Conservation (phyloP, 495 filamentous ascomycete genomes). For the Pseudoneurospora amorphoporcata region DNA sequence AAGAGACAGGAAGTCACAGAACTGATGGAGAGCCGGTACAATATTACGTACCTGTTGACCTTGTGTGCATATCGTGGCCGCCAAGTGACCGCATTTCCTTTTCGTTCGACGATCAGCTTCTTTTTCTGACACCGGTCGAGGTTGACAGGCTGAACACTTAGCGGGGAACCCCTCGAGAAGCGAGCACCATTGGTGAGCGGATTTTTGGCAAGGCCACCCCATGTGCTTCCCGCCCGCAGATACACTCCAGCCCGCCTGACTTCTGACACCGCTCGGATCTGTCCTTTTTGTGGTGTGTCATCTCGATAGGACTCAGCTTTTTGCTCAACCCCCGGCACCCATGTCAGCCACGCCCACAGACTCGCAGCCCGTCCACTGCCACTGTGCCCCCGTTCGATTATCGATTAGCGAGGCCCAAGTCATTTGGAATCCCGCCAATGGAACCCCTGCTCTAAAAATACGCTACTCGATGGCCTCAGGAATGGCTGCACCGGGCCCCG, state of each 20-base stretch:
- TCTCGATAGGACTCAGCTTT: not conserved
- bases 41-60: not conserved
- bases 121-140: not conserved
- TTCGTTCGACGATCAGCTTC: not conserved
- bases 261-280: slow-evolving; percentile 13
- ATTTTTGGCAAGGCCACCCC: not conserved
- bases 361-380: slow-evolving; percentile 8
- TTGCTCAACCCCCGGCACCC: not conserved
- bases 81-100: not conserved
- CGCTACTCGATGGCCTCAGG: not conserved
- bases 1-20: not conserved
- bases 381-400: slow-evolving; percentile 26
- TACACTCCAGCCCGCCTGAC: not conserved
- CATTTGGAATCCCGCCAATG: not conserved
- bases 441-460: slow-evolving; percentile 5
- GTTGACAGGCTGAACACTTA: not conserved
- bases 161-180: not conserved
- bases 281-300: slow-evolving; percentile 5
- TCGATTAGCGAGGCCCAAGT: slow-evolving; percentile 13
- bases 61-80: not conserved
- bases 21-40: not conserved
- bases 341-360: slow-evolving; percentile 1
- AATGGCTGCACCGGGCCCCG: not conserved
- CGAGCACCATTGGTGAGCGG: not conserved
- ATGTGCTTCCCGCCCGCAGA: not conserved